phyloP scores from a whole-genome alignment of 164 flowering plant species.

The Vitis vinifera region ASM3070453v1 NC_081810.1:6139501-6140000 shows the following conservation, averaged over 20 bases:
- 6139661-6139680: background rate
- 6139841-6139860: no score
- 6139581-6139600: background rate
- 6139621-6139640: background rate
- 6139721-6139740: no score
- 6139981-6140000: conserved; percentile 75
- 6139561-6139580: background rate
- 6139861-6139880: no score
- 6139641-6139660: no score
- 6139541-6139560: background rate
- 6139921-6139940: background rate
- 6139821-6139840: no score
- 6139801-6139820: no score
- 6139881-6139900: no score
- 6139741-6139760: no score
- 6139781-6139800: no score
- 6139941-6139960: background rate
- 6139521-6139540: no score
- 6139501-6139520: no score
- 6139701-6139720: background rate
- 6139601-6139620: background rate
- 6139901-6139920: background rate
- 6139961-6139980: conserved; percentile 51
- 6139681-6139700: background rate
- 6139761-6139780: no score